phyloP scores from a whole-genome alignment of 2,329 filamentous ascomycete genomes.

The Fusarium sp. region DNA sequence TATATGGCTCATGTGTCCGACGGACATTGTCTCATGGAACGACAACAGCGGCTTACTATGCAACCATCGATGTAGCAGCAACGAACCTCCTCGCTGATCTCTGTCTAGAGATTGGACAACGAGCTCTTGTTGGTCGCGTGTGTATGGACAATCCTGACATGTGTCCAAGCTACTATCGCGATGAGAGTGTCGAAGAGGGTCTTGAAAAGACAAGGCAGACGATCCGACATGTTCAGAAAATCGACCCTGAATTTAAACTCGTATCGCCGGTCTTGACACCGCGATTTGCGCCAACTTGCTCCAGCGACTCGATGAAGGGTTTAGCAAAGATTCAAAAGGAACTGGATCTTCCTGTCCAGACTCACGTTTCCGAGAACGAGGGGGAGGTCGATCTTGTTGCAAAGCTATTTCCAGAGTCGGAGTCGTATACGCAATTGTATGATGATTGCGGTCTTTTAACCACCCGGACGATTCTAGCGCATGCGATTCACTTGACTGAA shows the following conservation, averaged over 20 bases:
- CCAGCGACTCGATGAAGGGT: constrained; percentile 66
- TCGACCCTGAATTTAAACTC: constrained; percentile 75
- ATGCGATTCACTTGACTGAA: constrained; percentile 80
- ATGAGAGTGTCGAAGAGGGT: constrained; percentile 72
- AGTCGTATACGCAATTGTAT: constrained; percentile 82
- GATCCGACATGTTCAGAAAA: constrained; percentile 73
- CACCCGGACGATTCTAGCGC: constrained; percentile 82
- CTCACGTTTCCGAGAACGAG: constrained; percentile 88
- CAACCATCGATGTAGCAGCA: constrained; percentile 85
- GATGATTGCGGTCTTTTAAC: constrained; percentile 78
- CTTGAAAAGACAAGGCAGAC: constrained; percentile 67
- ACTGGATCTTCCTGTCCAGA: constrained; percentile 79
- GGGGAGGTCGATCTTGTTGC: constrained; percentile 79
- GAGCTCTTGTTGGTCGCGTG: constrained; percentile 91
- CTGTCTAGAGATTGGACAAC: constrained; percentile 82
- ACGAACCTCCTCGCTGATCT: constrained; percentile 93
- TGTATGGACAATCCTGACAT: constrained; percentile 84
- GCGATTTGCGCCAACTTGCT: constrained; percentile 75
- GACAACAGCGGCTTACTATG: constrained; percentile 94
- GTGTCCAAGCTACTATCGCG: constrained; percentile 83
- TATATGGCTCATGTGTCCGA: constrained; percentile 83
- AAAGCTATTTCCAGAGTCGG: constrained; percentile 73
- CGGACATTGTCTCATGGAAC: constrained; percentile 91
- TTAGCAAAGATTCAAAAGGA: constrained; percentile 75
- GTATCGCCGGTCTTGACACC: constrained; percentile 85